phyloP scores from a whole-genome alignment of 2,329 filamentous ascomycete species.

The Colletotrichum musae region DNA sequence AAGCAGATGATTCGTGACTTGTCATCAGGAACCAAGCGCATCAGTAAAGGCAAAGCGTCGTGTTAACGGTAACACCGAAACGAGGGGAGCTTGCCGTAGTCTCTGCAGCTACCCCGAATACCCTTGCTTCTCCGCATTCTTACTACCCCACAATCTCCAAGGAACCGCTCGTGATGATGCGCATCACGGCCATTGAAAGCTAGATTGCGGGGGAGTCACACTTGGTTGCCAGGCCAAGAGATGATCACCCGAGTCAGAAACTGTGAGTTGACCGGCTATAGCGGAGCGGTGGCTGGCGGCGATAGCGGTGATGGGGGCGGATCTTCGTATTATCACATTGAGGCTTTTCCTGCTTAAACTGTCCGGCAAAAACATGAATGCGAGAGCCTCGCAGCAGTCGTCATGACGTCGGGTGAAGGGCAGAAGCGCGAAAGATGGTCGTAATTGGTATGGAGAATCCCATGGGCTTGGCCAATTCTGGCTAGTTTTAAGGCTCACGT shows the following conservation, averaged over 20 bases:
- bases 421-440: not conserved
- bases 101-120: slow-evolving; percentile 25
- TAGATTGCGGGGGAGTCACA: slow-evolving; percentile 38
- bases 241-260: slow-evolving; percentile 7
- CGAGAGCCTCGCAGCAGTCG: not conserved
- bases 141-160: slow-evolving; percentile 32
- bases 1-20: not conserved
- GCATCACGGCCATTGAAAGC: slow-evolving; percentile 14
- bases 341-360: not conserved
- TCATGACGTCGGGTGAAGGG: slow-evolving; percentile 7
- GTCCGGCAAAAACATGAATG: not conserved
- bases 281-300: not conserved
- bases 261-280: not conserved
- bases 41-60: slow-evolving; percentile 21
- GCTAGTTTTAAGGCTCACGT: slow-evolving; percentile 18
- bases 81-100: slow-evolving; percentile 9
- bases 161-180: slow-evolving; percentile 21
- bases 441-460: not conserved
- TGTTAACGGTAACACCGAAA: slow-evolving; percentile 29
- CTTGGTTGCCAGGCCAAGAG: slow-evolving; percentile 11
- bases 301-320: not conserved
- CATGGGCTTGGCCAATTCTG: slow-evolving; percentile 5
- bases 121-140: slow-evolving; percentile 35
- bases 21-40: slow-evolving; percentile 9
- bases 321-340: too few species aligned